phyloP scores from a whole-genome alignment of 2,329 filamentous ascomycete species.

The Pseudogymnoascus sp. region DNA sequence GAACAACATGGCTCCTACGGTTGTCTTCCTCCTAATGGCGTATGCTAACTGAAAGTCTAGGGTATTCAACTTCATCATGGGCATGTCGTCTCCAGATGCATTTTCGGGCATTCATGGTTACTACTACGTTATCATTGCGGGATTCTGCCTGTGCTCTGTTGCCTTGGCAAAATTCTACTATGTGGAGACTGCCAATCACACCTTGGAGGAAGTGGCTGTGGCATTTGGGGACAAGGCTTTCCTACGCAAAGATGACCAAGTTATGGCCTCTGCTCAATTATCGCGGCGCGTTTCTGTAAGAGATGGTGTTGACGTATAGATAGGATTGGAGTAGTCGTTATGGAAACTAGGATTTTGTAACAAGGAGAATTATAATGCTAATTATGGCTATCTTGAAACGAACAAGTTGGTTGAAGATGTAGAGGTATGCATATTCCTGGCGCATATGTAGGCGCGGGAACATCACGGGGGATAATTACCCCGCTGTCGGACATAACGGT shows the following conservation, averaged over 20 bases:
- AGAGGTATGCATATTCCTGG: neutral
- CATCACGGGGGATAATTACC: neutral
- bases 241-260: constrained; percentile 6
- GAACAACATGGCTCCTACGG: constrained; percentile 21
- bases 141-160: constrained; percentile 32
- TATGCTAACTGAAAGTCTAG: constrained; percentile 23
- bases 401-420: neutral
- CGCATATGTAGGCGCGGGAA: neutral
- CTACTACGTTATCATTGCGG: constrained; percentile 34
- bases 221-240: constrained; percentile 36
- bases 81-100: constrained; percentile 34
- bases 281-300: neutral
- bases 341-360: neutral
- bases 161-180: constrained; percentile 32
- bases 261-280: neutral
- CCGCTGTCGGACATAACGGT: neutral
- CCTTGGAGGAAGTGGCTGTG: constrained; percentile 32
- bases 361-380: neutral
- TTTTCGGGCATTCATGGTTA: constrained; percentile 35
- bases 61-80: constrained; percentile 21
- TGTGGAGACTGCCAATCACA: constrained; percentile 32
- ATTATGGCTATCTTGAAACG: neutral
- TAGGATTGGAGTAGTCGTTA: neutral
- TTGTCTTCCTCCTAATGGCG: constrained; percentile 17
- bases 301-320: neutral